Evolutionary conservation across 2,329 filamentous ascomycete species (phyloP).

Genomic region (Didymellaceae sp.): DNA sequence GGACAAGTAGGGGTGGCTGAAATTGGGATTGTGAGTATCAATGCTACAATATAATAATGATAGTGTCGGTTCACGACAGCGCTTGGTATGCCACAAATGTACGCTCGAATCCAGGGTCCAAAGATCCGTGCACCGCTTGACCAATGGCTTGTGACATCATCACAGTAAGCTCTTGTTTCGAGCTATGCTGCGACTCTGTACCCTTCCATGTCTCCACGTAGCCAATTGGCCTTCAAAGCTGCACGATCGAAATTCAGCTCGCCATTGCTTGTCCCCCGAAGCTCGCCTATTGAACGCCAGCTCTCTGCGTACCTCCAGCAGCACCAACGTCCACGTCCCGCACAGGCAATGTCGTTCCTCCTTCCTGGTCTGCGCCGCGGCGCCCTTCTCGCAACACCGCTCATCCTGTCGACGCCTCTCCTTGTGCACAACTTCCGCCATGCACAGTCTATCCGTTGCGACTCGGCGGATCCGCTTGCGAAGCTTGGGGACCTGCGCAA

Average conservation of each 20-base stretch:
- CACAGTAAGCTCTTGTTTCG: neutral
- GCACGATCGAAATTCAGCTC: neutral
- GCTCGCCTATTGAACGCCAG: constrained; percentile 22
- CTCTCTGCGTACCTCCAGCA: constrained; percentile 28
- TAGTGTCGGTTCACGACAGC: too few species aligned
- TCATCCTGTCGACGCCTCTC: constrained; percentile 43
- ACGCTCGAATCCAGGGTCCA: constrained; percentile 37
- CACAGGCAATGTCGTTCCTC: constrained; percentile 47
- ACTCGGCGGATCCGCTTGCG: constrained; percentile 40
- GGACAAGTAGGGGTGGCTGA: too few species aligned
- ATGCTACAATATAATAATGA: too few species aligned
- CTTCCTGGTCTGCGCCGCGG: constrained; percentile 50
- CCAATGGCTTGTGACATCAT: constrained; percentile 46
- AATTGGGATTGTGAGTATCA: too few species aligned
- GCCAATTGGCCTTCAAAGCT: constrained; percentile 7
- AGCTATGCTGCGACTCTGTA: neutral
- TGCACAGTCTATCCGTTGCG: constrained; percentile 46
- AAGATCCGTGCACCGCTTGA: constrained; percentile 22
- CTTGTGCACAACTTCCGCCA: constrained; percentile 37
- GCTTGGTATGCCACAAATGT: too few species aligned
- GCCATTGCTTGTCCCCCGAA: constrained; percentile 2
- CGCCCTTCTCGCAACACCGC: constrained; percentile 45
- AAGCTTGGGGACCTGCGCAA: constrained; percentile 48
- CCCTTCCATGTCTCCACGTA: constrained; percentile 10
- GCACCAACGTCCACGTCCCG: constrained; percentile 11